A percentile compares a stretch with the other conserved stretches of the same genome.
phyloP scores from a whole-genome alignment of 768 basidiomycete species.

The Lactarius evosmus region DNA sequence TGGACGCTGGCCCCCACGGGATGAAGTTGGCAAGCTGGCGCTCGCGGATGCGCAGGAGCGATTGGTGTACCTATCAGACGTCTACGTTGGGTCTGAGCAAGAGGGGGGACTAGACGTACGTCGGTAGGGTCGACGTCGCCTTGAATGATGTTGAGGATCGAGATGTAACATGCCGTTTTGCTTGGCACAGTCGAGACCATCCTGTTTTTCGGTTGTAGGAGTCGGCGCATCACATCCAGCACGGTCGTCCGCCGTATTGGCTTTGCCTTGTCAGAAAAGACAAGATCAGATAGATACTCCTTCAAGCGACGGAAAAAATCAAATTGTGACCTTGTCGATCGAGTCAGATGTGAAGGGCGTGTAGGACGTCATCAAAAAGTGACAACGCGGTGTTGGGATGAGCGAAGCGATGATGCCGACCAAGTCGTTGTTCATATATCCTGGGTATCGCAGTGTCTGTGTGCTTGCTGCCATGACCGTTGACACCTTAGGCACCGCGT shows the following conservation, averaged over 20 bases:
- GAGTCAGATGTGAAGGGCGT: slow-evolving; percentile 98
- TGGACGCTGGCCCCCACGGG: slow-evolving; percentile 98
- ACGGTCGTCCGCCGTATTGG: slow-evolving; percentile 95
- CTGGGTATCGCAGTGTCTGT: slow-evolving; percentile 93
- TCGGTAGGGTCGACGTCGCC: slow-evolving; percentile 98
- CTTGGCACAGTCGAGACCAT: slow-evolving; percentile 95
- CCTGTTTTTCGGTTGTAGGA: slow-evolving; percentile 96
- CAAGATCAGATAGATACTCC: slow-evolving; percentile 8
- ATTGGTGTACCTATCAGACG: slow-evolving; percentile 82
- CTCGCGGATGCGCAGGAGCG: slow-evolving; percentile 92
- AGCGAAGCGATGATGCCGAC: slow-evolving; percentile 95
- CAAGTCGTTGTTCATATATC: slow-evolving; percentile 99
- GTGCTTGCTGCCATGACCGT: slow-evolving; percentile 99
- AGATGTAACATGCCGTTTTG: slow-evolving; percentile 94
- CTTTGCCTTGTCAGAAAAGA: slow-evolving; percentile 61
- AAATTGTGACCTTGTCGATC: slow-evolving; percentile 74
- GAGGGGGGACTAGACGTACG: slow-evolving; percentile 45
- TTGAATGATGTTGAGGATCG: slow-evolving; percentile 96
- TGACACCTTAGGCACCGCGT: slow-evolving; percentile 58
- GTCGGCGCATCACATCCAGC: slow-evolving; percentile 95
- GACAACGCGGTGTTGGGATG: slow-evolving; percentile 95
- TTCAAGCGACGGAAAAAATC: neutral
- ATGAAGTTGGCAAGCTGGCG: slow-evolving; percentile 96
- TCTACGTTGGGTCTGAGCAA: slow-evolving; percentile 2
- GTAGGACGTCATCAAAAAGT: slow-evolving; percentile 98